These are phyloP conservation scores for Sporothrix humicola DNA, from an alignment of 2,329 filamentous ascomycete genomes.

Conservation along the genomic window DNA sequence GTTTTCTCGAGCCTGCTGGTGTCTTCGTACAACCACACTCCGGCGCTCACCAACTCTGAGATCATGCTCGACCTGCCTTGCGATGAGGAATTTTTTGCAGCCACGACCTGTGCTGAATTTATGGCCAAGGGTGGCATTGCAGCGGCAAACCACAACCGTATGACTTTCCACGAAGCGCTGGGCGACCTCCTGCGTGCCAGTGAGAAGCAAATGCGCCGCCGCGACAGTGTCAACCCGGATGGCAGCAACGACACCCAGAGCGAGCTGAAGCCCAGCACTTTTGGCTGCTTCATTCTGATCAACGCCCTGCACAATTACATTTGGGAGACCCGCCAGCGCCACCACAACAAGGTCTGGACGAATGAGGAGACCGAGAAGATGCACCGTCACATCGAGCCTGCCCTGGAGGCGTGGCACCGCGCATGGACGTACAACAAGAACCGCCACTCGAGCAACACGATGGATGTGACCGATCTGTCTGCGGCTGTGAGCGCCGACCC, in stretches of 20 bases:
- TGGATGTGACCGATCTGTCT: background rate
- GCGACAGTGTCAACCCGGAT: conserved; percentile 57
- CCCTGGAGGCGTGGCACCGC: conserved; percentile 89
- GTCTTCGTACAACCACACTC: conserved; percentile 90
- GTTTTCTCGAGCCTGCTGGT: conserved; percentile 89
- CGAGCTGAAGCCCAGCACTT: conserved; percentile 82
- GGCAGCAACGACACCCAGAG: conserved; percentile 59
- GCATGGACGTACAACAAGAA: conserved; percentile 91
- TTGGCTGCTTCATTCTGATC: conserved; percentile 89
- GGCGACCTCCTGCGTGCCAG: conserved; percentile 81
- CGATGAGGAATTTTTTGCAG: conserved; percentile 88
- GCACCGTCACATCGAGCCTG: conserved; percentile 93
- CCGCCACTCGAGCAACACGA: conserved; percentile 74
- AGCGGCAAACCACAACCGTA: conserved; percentile 70
- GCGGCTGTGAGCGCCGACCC: conserved; percentile 76
- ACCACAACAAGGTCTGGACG: conserved; percentile 88
- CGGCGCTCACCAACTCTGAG: conserved; percentile 91
- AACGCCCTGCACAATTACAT: conserved; percentile 97
- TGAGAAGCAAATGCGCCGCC: conserved; percentile 53
- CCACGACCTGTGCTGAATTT: conserved; percentile 83
- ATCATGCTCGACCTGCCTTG: conserved; percentile 88
- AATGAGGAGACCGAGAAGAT: conserved; percentile 92
- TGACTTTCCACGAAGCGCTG: conserved; percentile 82
- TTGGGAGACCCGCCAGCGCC: conserved; percentile 92
- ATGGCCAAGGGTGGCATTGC: conserved; percentile 74